Conservation (phyloP, 23 red algal genomes). For the Gracilariopsis chorda region DNA sequence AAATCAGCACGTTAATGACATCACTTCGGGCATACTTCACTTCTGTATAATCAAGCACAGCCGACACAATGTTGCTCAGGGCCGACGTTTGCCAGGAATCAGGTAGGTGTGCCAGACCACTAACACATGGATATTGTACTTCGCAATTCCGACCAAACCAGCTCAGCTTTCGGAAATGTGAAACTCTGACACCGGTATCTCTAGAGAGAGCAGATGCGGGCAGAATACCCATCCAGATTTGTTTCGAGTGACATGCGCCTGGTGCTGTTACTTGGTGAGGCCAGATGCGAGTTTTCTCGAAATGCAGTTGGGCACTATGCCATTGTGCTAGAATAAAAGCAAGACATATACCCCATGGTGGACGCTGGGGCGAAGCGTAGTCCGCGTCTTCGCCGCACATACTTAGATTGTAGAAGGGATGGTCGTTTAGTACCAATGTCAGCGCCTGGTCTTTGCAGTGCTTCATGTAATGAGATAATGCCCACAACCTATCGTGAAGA, state of each 20-base stretch:
- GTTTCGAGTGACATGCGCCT: background rate
- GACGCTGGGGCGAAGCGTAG: background rate
- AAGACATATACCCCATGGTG: background rate
- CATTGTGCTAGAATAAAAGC: conserved; percentile 1
- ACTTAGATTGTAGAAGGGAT: background rate
- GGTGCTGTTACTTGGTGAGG: background rate
- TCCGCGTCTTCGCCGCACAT: background rate
- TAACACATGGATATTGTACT: background rate
- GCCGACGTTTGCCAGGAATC: background rate
- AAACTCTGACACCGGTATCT: background rate
- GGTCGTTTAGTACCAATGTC: background rate
- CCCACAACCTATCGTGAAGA: conserved; percentile 34
- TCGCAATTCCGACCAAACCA: conserved; percentile 37
- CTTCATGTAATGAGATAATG: background rate
- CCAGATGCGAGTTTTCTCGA: background rate
- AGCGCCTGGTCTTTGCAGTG: background rate
- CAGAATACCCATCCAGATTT: background rate
- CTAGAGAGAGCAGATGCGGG: background rate
- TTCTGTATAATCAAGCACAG: background rate
- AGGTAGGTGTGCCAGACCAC: background rate
- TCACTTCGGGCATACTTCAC: background rate
- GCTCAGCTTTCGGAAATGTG: conserved; percentile 9
- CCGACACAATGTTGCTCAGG: background rate
- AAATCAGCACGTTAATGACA: background rate
- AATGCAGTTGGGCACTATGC: background rate